These are phyloP conservation scores for Purshia tridentata DNA, from an alignment of 306 rosid genomes.

Conservation along the genomic window DNA sequence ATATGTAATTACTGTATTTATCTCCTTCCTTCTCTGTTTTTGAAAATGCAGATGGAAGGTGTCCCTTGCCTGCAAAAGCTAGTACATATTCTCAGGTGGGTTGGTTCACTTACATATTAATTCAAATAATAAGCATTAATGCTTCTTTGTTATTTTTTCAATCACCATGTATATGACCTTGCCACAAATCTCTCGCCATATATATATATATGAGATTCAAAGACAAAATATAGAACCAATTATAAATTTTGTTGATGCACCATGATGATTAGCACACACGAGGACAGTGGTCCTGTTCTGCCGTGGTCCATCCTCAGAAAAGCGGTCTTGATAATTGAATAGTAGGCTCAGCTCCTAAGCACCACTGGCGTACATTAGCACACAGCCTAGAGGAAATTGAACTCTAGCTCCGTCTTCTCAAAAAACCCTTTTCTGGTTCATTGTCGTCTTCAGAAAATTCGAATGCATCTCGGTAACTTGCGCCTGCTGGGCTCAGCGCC, in stretches of 20 bases:
- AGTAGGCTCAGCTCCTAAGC: neutral
- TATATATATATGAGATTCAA: neutral
- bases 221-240: neutral
- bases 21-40: neutral
- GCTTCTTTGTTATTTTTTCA: neutral
- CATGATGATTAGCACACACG: neutral
- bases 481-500: constrained; percentile 30
- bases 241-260: neutral
- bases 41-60: constrained; percentile 45
- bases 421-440: neutral
- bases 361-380: neutral
- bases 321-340: neutral
- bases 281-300: neutral
- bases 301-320: neutral
- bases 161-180: neutral
- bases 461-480: constrained; percentile 35
- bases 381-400: neutral
- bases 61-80: constrained; percentile 37
- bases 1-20: neutral
- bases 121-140: neutral
- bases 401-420: neutral
- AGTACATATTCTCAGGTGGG: constrained; percentile 54
- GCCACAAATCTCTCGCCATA: neutral
- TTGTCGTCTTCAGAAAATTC: constrained; percentile 28
- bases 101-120: neutral